phyloP scores from a whole-genome alignment of 2,329 filamentous ascomycete species.

The Aspergillus versicolor region DNA sequence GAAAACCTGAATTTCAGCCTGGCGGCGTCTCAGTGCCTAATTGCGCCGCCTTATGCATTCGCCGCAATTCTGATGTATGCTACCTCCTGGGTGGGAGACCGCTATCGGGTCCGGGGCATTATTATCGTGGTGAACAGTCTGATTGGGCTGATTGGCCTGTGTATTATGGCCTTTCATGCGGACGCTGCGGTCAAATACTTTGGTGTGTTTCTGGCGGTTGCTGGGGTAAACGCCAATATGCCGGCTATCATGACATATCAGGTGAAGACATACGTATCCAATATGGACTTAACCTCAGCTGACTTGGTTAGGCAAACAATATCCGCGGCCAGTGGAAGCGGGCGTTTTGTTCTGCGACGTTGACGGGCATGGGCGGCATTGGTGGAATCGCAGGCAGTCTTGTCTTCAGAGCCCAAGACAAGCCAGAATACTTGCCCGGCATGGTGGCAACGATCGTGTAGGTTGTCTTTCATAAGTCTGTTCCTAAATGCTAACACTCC shows the following conservation, averaged over 20 bases:
- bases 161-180: constrained; percentile 24
- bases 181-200: constrained; percentile 24
- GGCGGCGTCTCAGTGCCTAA: constrained; percentile 25
- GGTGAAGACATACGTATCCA: too few relatives aligned
- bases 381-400: too few relatives aligned
- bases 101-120: constrained; percentile 26
- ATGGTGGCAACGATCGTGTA: too few relatives aligned
- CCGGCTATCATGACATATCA: constrained; percentile 31
- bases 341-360: too few relatives aligned
- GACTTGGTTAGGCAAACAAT: too few relatives aligned
- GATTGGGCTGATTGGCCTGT: constrained; percentile 26
- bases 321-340: too few relatives aligned
- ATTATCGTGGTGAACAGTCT: constrained; percentile 26
- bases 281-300: too few relatives aligned
- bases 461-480: too few relatives aligned
- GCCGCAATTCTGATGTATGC: constrained; percentile 23
- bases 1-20: constrained; percentile 29
- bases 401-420: too few relatives aligned
- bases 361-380: too few relatives aligned
- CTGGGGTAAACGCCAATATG: constrained; percentile 30
- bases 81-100: constrained; percentile 29
- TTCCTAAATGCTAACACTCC: too few relatives aligned
- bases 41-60: constrained; percentile 28
- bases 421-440: too few relatives aligned
- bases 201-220: constrained; percentile 30